Conservation (phyloP, 177 flowering plant species). For the Vitis hybrid region DNA sequence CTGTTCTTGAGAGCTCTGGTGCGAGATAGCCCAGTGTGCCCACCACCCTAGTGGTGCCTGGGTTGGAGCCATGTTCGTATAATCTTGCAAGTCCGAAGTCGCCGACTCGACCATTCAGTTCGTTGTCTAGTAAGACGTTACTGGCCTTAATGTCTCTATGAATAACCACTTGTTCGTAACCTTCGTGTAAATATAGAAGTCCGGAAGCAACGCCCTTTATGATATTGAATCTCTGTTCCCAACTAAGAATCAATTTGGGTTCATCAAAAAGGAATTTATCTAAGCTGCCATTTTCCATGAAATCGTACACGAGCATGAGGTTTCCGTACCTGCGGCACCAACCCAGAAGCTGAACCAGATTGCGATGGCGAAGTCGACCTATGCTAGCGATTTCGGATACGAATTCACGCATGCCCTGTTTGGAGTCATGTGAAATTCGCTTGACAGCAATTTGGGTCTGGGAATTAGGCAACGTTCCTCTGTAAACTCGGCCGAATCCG, state of each 20-base stretch:
- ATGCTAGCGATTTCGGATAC: conserved; percentile 57
- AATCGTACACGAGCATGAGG: conserved; percentile 53
- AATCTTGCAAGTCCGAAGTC: conserved; percentile 76
- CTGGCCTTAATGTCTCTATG: conserved; percentile 74
- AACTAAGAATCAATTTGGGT: conserved; percentile 32
- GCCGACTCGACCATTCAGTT: conserved; percentile 53
- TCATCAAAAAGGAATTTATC: conserved; percentile 45
- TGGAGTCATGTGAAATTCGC: conserved; percentile 57
- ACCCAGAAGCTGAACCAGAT: conserved; percentile 50
- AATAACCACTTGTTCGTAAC: conserved; percentile 64
- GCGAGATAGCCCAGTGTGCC: conserved; percentile 82
- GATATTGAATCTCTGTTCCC: conserved; percentile 59
- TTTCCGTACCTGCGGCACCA: conserved; percentile 54
- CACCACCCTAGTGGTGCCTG: conserved; percentile 59
- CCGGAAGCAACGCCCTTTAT: conserved; percentile 61
- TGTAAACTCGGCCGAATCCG: conserved; percentile 65
- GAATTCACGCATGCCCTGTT: conserved; percentile 61
- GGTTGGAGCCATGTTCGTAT: conserved; percentile 58
- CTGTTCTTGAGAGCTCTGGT: conserved; percentile 68
- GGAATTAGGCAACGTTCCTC: conserved; percentile 40
- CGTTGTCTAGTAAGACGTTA: conserved; percentile 61
- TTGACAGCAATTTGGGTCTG: conserved; percentile 53
- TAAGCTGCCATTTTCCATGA: conserved; percentile 57
- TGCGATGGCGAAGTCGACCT: conserved; percentile 62
- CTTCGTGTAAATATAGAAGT: conserved; percentile 64